These are phyloP conservation scores for Aspergillus sclerotiicarbonarius DNA, from an alignment of 495 filamentous ascomycete species.

Conservation along the genomic window DNA sequence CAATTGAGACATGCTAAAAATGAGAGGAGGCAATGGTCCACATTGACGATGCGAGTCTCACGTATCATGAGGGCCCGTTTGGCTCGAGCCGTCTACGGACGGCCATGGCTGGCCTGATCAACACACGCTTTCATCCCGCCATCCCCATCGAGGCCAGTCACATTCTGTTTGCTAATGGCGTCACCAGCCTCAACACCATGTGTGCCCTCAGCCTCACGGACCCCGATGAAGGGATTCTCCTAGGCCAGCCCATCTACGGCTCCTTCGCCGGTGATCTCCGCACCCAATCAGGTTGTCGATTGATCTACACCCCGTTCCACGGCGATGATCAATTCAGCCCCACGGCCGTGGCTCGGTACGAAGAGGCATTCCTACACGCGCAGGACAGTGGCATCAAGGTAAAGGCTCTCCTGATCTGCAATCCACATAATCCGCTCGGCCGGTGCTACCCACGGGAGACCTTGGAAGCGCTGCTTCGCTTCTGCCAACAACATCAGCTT, in stretches of 20 bases:
- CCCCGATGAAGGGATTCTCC: not conserved
- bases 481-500: not conserved
- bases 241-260: not conserved
- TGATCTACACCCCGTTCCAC: not conserved
- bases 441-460: not conserved
- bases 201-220: not conserved
- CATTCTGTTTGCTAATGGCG: not conserved
- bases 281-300: not conserved
- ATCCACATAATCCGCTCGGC: conserved; percentile 6
- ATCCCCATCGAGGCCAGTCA: not conserved
- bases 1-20: too few species aligned
- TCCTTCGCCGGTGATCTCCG: not conserved
- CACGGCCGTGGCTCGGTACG: not conserved
- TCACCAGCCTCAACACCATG: not conserved
- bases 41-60: not conserved
- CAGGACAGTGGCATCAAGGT: not conserved
- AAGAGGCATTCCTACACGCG: not conserved
- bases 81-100: not conserved
- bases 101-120: not conserved
- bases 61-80: not conserved
- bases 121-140: not conserved
- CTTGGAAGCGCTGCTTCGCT: not conserved
- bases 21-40: too few species aligned
- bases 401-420: not conserved
- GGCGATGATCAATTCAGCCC: not conserved